These are phyloP conservation scores for Trifolium fragiferum DNA, from an alignment of 306 rosid genomes.

Conservation along the genomic window DNA sequence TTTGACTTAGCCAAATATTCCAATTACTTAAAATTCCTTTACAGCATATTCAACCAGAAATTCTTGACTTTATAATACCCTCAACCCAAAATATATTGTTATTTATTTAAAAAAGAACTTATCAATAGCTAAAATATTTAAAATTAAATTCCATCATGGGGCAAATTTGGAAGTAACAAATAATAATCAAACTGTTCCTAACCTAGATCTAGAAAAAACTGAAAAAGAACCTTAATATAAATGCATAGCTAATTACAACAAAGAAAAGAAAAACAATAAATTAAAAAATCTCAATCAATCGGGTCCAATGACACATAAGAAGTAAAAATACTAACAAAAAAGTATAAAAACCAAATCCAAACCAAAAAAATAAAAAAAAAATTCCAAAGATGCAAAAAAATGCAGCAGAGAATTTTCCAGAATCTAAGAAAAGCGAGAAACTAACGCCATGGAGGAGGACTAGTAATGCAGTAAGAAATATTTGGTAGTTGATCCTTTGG, in stretches of 20 bases:
- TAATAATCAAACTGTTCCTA: constrained; percentile 23
- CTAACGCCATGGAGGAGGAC: constrained; percentile 99
- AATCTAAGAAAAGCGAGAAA: constrained; percentile 36
- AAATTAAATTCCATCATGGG: constrained; percentile 13
- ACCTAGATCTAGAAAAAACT: constrained; percentile 41
- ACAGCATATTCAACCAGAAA: constrained; percentile 1
- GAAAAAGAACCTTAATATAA: constrained; percentile 5
- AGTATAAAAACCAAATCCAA: constrained; percentile 40
- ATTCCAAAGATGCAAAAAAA: neutral
- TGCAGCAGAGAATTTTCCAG: neutral
- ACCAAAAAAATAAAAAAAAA: neutral
- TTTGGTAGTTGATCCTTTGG: constrained; percentile 89
- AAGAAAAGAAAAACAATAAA: neutral
- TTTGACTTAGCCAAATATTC: constrained; percentile 14
- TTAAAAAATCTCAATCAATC: constrained; percentile 2
- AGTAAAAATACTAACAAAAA: constrained; percentile 18
- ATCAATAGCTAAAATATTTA: neutral
- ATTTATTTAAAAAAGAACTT: neutral
- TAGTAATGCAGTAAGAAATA: constrained; percentile 85
- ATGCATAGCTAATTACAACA: constrained; percentile 4
- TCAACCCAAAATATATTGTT: constrained; percentile 4
- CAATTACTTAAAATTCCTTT: constrained; percentile 27
- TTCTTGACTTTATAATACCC: neutral
- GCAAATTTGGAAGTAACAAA: constrained; percentile 30
- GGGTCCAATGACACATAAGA: constrained; percentile 18